Evolutionary conservation across 1,284 basidiomycete genomes (phyloP), one percentile per base, ranked within the genome.

Genomic region (Anthracocystis walkeri): DNA sequence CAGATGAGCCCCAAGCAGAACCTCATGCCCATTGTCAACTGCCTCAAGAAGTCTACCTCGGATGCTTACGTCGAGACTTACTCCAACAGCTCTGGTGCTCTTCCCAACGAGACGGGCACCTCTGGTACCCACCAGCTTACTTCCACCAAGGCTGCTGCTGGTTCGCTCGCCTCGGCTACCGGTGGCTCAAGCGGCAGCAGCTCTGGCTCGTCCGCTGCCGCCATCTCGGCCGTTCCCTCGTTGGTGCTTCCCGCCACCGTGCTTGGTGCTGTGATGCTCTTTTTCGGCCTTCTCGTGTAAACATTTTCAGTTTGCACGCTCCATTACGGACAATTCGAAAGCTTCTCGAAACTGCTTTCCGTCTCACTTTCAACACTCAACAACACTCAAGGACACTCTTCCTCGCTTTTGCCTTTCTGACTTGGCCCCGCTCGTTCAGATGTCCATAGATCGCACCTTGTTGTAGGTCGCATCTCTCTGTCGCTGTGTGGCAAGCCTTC

Each of bases 1-100:
- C 53, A 60, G 58, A 65, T 75, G 58, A 86, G 88, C 48, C 90
- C 91, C 52, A 82, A 88, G 18, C 89, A 93, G 83, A 90, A 86
- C 44, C 82, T 89, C 63, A 84, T 88, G 84, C 87, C 88, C 38
- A 88, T 82, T 35, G 68, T 81, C 21, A 52, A 76, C 51, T 82
- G 80, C 62, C 65, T 81, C 35, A 61, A 75, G 56, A 69, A 78
- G 67, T 68, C 66, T 7, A 49, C 69, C n/a, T 65, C 60, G 33
- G 75, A 82, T 46, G 74, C 81, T 21, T 82, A 80, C 63, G 42
- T 79, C 53, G 78, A 82, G 72, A 82, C 81, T 23, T 77, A 80
- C 58, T 44, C 56, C 29, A 82, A 82, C 66, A 72, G 57, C 55
- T 68, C 78, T 18, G 77, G 75, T 6, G 44, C 67, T 41, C 68